Conservation (phyloP, 768 basidiomycete genomes). For the Boletus rufocinnamomeus region DNA sequence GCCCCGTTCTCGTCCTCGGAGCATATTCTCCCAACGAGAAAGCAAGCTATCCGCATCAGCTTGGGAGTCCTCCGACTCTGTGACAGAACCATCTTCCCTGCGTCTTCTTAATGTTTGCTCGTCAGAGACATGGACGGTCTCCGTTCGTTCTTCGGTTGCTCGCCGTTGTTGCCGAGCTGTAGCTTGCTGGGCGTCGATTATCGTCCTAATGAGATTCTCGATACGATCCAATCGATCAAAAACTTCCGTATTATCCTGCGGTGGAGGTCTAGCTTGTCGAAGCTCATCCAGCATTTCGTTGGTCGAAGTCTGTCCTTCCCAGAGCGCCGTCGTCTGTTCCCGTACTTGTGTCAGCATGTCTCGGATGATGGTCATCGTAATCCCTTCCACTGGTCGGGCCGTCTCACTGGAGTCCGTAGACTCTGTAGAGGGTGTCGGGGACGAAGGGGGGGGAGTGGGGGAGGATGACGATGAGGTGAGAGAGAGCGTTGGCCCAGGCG, state of each 20-base stretch:
- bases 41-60: constrained; percentile 29
- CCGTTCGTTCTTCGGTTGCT: constrained; percentile 13
- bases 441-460: constrained; percentile 38
- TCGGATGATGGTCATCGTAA: constrained; percentile 47
- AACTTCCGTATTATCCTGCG: constrained; percentile 43
- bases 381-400: constrained; percentile 36
- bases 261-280: constrained; percentile 45
- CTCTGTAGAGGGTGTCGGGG: constrained; percentile 36
- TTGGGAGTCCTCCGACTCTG: constrained; percentile 33
- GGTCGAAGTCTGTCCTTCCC: constrained; percentile 61
- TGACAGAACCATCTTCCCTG: constrained; percentile 28
- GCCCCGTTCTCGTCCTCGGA: constrained; percentile 29
- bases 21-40: constrained; percentile 30
- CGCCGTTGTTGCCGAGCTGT: constrained; percentile 1
- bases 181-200: constrained; percentile 13
- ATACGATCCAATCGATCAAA: constrained; percentile 32
- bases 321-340: constrained; percentile 58
- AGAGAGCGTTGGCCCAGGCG: constrained; percentile 42
- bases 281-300: constrained; percentile 66
- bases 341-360: constrained; percentile 59
- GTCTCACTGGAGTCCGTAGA: constrained; percentile 38
- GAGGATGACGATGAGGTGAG: constrained; percentile 38
- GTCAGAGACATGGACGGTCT: constrained; percentile 21
- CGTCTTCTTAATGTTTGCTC: constrained; percentile 15
- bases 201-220: constrained; percentile 23